Evolutionary conservation across 108 stramenopile species (phyloP).

Genomic region (Nitzschia inconspicua): DNA sequence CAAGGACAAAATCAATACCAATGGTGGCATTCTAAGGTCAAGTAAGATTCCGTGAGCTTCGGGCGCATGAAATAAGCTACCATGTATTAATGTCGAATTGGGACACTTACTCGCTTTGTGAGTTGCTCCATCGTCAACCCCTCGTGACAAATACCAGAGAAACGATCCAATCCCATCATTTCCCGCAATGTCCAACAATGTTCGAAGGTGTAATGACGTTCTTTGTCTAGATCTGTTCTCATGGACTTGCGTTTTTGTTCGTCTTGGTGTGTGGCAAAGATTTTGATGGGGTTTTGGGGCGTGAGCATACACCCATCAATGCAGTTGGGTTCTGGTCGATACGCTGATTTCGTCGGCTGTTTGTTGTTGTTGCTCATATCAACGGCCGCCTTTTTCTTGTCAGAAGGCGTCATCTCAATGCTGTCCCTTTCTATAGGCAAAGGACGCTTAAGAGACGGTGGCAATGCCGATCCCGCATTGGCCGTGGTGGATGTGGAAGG

Average conservation of each 20-base stretch:
- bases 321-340: too few relatives aligned
- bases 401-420: too few relatives aligned
- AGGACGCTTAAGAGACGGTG: too few relatives aligned
- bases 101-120: too few relatives aligned
- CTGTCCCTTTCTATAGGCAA: too few relatives aligned
- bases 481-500: too few relatives aligned
- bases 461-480: too few relatives aligned
- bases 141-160: constrained; percentile 19
- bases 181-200: constrained; percentile 56
- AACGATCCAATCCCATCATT: constrained; percentile 51
- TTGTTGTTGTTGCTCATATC: too few relatives aligned
- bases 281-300: constrained; percentile 20
- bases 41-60: not conserved
- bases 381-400: too few relatives aligned
- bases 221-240: not conserved
- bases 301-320: constrained; percentile 4
- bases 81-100: not conserved
- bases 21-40: not conserved
- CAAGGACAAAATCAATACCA: constrained; percentile 48
- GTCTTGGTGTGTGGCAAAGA: constrained; percentile 28
- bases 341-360: too few relatives aligned
- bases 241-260: not conserved
- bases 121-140: constrained; percentile 89
- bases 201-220: constrained; percentile 5
- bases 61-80: not conserved